Percentiles rank a stretch among this genome's conserved stretches.
Evolutionary conservation across 768 basidiomycete genomes (phyloP).

Genomic region (Russula foetens): DNA sequence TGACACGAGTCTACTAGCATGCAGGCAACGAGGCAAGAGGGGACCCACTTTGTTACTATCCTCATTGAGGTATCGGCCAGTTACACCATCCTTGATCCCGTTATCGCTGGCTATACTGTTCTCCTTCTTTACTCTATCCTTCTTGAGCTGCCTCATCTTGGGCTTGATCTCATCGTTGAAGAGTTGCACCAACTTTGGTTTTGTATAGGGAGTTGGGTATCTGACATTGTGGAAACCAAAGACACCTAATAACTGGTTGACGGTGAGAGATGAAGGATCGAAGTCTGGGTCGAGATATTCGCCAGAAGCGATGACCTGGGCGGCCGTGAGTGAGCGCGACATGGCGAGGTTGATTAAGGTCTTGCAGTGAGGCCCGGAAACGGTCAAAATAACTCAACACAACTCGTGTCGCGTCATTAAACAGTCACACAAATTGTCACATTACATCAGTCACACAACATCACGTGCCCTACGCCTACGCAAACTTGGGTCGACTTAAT

Average conservation of each 20-base stretch:
- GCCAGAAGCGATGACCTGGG: conserved; percentile 65
- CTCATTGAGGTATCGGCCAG: conserved; percentile 56
- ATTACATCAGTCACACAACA: conserved; percentile 3
- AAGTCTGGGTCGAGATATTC: conserved; percentile 77
- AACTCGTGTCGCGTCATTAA: conserved; percentile 7
- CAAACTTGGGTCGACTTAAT: conserved; percentile 21
- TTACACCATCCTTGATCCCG: conserved; percentile 76
- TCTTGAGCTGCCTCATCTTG: conserved; percentile 47
- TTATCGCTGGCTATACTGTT: conserved; percentile 72
- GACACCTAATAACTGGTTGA: conserved; percentile 74
- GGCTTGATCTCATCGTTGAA: conserved; percentile 73
- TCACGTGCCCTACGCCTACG: conserved; percentile 9
- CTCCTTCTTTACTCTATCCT: conserved; percentile 54
- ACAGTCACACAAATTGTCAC: conserved; percentile 6
- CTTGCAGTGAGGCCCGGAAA: not conserved
- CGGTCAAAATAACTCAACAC: not conserved
- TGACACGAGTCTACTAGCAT: conserved; percentile 21
- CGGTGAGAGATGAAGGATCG: conserved; percentile 62
- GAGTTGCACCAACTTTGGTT: conserved; percentile 65
- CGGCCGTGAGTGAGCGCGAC: conserved; percentile 66
- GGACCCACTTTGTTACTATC: conserved; percentile 36
- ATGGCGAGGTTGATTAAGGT: conserved; percentile 30
- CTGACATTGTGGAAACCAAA: conserved; percentile 69
- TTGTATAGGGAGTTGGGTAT: conserved; percentile 69
- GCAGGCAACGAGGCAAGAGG: conserved; percentile 3